Percentiles rank a stretch among this genome's conserved stretches.
Conservation (phyloP, 139 green algal genomes). For the Eudorina sp. region DNA sequence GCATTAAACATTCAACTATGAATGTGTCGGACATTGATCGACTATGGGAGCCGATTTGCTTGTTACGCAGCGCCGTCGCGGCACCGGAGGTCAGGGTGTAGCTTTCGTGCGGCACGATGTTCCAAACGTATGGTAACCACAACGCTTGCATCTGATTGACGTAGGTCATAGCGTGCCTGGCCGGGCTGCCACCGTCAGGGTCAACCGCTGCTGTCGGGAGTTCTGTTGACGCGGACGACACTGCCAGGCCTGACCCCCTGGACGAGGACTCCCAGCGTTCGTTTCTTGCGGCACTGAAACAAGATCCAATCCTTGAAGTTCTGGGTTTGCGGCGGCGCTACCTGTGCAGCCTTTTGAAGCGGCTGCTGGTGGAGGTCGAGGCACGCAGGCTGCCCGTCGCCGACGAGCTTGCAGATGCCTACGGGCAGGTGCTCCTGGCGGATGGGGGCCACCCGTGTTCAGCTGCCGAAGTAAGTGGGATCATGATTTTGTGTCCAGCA, state of each 20-base stretch:
- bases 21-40: no score
- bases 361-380: conserved; percentile 35
- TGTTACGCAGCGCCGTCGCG: not conserved
- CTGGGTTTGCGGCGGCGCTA: not conserved
- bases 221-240: not conserved
- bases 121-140: no score
- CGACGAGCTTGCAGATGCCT: conserved; percentile 28
- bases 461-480: no score
- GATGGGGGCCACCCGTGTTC: no score
- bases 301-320: not conserved
- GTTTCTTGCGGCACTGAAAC: not conserved
- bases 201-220: no score
- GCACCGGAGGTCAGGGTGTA: not conserved
- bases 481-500: no score
- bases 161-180: not conserved
- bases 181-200: not conserved
- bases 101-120: no score
- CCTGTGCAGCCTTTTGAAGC: not conserved
- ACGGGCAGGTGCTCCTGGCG: not conserved
- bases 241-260: not conserved
- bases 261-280: not conserved
- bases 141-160: no score
- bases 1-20: no score
- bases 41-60: not conserved
- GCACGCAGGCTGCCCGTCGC: not conserved